Base-by-base conservation (phyloP, 2,329 filamentous ascomycete species). In the Cercospora sojina region DNA sequence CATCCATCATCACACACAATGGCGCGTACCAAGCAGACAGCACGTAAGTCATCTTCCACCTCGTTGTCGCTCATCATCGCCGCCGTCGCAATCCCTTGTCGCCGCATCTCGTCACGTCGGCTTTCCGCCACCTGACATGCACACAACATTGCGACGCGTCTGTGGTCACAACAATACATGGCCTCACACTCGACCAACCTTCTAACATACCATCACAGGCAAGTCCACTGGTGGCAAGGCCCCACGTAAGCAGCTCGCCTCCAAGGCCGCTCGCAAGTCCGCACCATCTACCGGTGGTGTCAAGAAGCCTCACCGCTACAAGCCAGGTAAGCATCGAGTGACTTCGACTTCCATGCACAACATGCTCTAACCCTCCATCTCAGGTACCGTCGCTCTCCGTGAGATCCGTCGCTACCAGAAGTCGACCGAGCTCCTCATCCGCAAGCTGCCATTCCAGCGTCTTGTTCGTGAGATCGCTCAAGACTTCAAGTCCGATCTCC, bases 251-350 rank as follows among this genome's bases (percentile, higher is more conserved):
- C 93, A 97, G 89, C 93, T 98, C 79, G 94, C 94, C 77, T 97
- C 93, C 87, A 97, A 97, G 91, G 95, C 94, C 75, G 94, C 95
- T 79, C 93, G 95, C 86, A 99, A 99, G 90, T 93, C 90, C 77
- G 94, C 95, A 69, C 95, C 95, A 76, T 97, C 93, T 71, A 98
- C 95, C 81, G 95, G 94, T 78, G 82, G 82, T 83, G 82, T 84
- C 80, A 84, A 84, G 82, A 84, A 84, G 82, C 82, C 82, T 76
- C 82, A 84, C 78, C 78, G 82, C 72, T 84, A 84, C 78, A 84
- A 84, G 81, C 82, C 82, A 69, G 81, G 81, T 78, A 76, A 69
- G 76, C 73, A 66, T 66, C 62, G 38, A 32, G 51, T 35, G 13
- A 56, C 31, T 7, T 57, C 56, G 51, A 69, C 55, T 35, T 31